Evolutionary conservation across 192 early-diverging fungal species (phyloP).

Genomic region (Coemansia sp.): DNA sequence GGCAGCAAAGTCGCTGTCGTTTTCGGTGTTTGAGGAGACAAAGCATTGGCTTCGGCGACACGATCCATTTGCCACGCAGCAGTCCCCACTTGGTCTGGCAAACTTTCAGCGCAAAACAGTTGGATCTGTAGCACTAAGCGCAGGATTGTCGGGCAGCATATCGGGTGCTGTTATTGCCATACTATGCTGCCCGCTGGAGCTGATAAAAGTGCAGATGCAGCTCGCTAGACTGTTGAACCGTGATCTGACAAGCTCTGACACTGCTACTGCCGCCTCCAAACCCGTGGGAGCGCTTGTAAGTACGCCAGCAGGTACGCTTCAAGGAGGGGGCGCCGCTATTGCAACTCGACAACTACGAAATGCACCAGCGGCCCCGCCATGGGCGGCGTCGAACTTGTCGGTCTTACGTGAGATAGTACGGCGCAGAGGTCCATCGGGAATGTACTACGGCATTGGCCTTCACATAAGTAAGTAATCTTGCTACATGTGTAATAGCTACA

Average conservation of each 20-base stretch:
- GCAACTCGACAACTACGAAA: conserved; percentile 6
- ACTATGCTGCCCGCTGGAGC: conserved; percentile 75
- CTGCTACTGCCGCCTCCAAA: conserved; percentile 11
- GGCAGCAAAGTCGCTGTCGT: conserved; percentile 87
- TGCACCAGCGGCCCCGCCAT: conserved; percentile 19
- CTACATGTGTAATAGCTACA: not conserved
- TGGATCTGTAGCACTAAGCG: conserved; percentile 54
- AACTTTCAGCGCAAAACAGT: conserved; percentile 50
- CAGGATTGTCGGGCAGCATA: conserved; percentile 59
- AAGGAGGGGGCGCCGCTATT: conserved; percentile 5
- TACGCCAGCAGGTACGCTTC: not conserved
- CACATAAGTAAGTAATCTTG: conserved; percentile 47
- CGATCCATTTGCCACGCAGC: conserved; percentile 9
- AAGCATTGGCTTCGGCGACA: conserved; percentile 60
- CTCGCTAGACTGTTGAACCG: conserved; percentile 62
- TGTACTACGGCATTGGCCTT: conserved; percentile 49
- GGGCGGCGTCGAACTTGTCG: conserved; percentile 45
- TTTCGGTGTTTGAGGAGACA: conserved; percentile 81
- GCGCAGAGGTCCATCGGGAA: conserved; percentile 29
- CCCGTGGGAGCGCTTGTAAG: conserved; percentile 11
- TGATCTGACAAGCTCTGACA: not conserved
- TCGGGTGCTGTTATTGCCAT: conserved; percentile 70
- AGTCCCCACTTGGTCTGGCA: conserved; percentile 15
- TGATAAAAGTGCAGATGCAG: conserved; percentile 79
- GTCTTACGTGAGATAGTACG: conserved; percentile 49